Percentiles rank a stretch among this genome's conserved stretches.
phyloP scores from a whole-genome alignment of 495 filamentous ascomycete genomes.

The Penicillium fimorum region DNA sequence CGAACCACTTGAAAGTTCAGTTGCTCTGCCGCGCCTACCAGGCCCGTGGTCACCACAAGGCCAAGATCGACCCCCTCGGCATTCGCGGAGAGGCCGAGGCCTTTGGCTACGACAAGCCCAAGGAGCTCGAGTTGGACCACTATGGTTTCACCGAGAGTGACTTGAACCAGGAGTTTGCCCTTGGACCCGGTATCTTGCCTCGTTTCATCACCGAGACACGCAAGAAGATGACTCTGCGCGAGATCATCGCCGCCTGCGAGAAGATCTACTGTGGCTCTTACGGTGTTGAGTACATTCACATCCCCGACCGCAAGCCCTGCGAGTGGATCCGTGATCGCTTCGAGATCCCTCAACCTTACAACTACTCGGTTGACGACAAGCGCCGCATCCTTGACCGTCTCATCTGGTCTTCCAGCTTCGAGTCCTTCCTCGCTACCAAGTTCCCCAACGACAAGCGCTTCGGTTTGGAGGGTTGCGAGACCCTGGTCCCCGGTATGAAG shows the following conservation, averaged over 20 bases:
- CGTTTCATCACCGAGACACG: conserved; percentile 83
- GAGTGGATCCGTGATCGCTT: conserved; percentile 95
- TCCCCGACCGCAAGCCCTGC: conserved; percentile 94
- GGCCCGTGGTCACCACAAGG: conserved; percentile 96
- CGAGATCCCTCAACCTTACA: conserved; percentile 91
- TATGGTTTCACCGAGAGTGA: conserved; percentile 96
- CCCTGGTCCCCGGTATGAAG: conserved; percentile 98
- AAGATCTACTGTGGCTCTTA: conserved; percentile 95
- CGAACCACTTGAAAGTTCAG: conserved; percentile 97
- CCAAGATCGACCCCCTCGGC: conserved; percentile 92
- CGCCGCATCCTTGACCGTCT: conserved; percentile 93
- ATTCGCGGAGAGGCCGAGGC: conserved; percentile 84
- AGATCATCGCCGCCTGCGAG: conserved; percentile 92
- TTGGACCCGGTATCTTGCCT: conserved; percentile 94
- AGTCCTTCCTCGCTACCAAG: conserved; percentile 89
- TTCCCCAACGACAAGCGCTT: conserved; percentile 99
- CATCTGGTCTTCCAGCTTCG: conserved; percentile 97
- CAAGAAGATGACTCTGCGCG: conserved; percentile 93
- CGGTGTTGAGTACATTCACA: conserved; percentile 97
- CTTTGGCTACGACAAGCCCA: conserved; percentile 84
- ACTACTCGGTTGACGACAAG: conserved; percentile 96
- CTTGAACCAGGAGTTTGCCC: conserved; percentile 83
- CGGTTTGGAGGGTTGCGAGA: conserved; percentile 94
- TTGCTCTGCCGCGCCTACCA: conserved; percentile 95
- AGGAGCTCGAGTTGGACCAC: conserved; percentile 88